phyloP scores from a whole-genome alignment of 1,139 yeast genomes.

The Taphrina deformans region DNA sequence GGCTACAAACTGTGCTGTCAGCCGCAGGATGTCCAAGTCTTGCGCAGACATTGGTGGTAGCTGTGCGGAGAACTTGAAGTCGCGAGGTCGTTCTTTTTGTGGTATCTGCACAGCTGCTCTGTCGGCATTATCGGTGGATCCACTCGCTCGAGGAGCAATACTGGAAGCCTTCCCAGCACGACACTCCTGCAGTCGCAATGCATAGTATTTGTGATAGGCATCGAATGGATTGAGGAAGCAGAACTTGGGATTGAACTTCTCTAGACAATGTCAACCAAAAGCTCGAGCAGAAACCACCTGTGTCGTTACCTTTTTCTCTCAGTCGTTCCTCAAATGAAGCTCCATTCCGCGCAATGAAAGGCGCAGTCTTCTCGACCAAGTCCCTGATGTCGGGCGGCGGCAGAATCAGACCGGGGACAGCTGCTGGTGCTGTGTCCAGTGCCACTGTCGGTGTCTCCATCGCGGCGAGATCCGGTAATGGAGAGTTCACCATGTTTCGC shows the following conservation, averaged over 20 bases:
- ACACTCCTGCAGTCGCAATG: constrained; percentile 46
- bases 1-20: constrained; percentile 69
- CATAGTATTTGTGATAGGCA: constrained; percentile 61
- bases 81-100: constrained; percentile 45
- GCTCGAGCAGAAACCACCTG: no score
- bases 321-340: constrained; percentile 60
- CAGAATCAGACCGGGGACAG: constrained; percentile 47
- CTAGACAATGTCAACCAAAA: constrained; percentile 42
- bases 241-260: constrained; percentile 57
- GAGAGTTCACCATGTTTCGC: neutral
- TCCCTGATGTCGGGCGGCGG: constrained; percentile 62
- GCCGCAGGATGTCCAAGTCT: constrained; percentile 68
- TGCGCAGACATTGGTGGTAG: constrained; percentile 60
- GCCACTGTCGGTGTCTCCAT: neutral
- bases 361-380: constrained; percentile 70
- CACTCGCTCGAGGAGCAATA: constrained; percentile 28
- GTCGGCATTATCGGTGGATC: neutral
- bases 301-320: constrained; percentile 44
- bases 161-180: constrained; percentile 40
- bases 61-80: constrained; percentile 53
- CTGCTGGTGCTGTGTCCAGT: constrained; percentile 1
- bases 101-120: neutral
- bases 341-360: constrained; percentile 71
- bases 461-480: neutral
- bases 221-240: constrained; percentile 59